Base-by-base conservation (phyloP, 2,329 filamentous ascomycete species). In the Aspergillus proliferans region DNA sequence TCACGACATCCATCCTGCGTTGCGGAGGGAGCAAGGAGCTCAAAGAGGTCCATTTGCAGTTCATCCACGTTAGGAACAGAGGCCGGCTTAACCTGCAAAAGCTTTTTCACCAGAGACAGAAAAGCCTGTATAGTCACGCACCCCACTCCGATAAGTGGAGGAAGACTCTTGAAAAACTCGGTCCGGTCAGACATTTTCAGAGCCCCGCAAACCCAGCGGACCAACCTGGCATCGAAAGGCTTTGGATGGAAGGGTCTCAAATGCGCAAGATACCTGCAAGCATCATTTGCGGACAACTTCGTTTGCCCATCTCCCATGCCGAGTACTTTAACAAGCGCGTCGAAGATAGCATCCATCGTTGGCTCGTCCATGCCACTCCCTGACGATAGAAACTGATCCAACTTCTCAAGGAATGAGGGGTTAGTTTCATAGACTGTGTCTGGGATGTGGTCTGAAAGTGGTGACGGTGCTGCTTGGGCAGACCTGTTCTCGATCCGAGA, bases 391-490 rank as follows among this genome's bases (percentile, higher is more conserved):
- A 76, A 61, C 41, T 74, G 73, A 50, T 76, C 71, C 28, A 77
- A 60, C 46, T 74, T 73, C 36, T 72, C 72, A 15, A 66, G 66
- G 52, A 73, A 74, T 3, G 66, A 64, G 8, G 68, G 60, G 47
- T 71, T 71, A 8, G 62, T 51, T 12, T 71, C 64, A 49, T 66
- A 67, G 30, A 74, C 58, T 3, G 64, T 59, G 41, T 73, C 70
- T 12, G 71, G 65, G 26, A 75, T 70, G 47, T 73, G 71, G 46
- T 76, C 74, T 7, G 73, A 76, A 3, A 76, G 68, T 10, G 74
- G 74, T 6, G 74, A 77, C 4, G 69, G 75, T 30, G 72, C 74
- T 43, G 70, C 65, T n/a, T 73, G 53, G 26, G 68, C 63, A 12
- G 68, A 64, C 47, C 69, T 74, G 45, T 65, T 71, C 51, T 75